Percentiles rank a stretch among this genome's conserved stretches.
These are phyloP conservation scores for Solanum chacoense DNA, from an alignment of 305 asterid genomes.

Conservation along the genomic window DNA sequence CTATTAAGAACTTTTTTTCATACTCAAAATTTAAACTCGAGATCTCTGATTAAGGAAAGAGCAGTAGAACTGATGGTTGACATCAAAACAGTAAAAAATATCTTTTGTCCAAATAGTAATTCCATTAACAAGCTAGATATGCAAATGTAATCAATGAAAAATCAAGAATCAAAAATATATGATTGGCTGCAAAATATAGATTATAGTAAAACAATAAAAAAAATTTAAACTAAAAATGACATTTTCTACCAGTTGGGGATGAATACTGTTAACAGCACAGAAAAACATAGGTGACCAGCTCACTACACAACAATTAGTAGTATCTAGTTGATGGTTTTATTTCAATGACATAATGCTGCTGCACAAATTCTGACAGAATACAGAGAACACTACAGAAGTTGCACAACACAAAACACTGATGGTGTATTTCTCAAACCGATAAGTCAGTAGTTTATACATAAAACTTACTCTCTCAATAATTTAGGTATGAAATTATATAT, in stretches of 20 bases:
- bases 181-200: not conserved
- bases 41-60: rapidly evolving
- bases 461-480: no score
- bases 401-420: not conserved
- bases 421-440: no score
- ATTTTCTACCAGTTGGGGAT: not conserved
- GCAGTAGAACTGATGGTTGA: not conserved
- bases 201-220: not conserved
- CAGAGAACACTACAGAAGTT: not conserved
- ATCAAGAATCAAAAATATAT: not conserved
- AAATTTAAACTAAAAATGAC: not conserved
- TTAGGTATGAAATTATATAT: rapidly evolving
- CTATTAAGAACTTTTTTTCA: no score
- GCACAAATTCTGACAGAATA: not conserved
- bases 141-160: not conserved
- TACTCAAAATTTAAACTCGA: no score
- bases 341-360: not conserved
- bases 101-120: not conserved
- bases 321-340: not conserved
- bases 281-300: not conserved
- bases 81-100: not conserved
- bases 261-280: not conserved
- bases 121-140: not conserved
- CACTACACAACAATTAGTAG: not conserved
- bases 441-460: no score